A percentile compares a stretch with the other conserved stretches of the same genome.
phyloP scores from a whole-genome alignment of 1,284 basidiomycete genomes.

The Sporisorium iseilematis-ciliati region DNA sequence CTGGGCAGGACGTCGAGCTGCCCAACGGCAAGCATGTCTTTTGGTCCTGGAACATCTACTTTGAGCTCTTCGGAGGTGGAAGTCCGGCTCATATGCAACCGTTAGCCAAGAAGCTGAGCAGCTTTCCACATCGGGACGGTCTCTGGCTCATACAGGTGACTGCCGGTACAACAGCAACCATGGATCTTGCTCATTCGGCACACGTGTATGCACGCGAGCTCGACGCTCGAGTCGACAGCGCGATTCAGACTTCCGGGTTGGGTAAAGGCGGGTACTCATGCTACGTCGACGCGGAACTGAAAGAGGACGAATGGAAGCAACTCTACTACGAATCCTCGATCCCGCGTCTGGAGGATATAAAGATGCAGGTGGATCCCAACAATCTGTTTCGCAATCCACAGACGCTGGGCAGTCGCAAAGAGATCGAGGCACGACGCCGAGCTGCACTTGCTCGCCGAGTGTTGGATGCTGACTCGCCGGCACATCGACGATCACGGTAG shows the following conservation, averaged over 20 bases:
- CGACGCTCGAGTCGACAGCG: constrained; percentile 34
- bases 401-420: constrained; percentile 34
- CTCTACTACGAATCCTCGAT: constrained; percentile 55
- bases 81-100: constrained; percentile 27
- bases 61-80: constrained; percentile 63
- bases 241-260: constrained; percentile 32
- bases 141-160: constrained; percentile 63
- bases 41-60: constrained; percentile 64
- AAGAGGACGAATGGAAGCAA: constrained; percentile 46
- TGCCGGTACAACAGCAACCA: constrained; percentile 36
- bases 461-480: neutral
- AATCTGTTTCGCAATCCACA: constrained; percentile 59
- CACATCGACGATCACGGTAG: constrained; percentile 9
- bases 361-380: constrained; percentile 50
- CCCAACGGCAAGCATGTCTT: constrained; percentile 25
- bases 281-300: constrained; percentile 57
- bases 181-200: constrained; percentile 32
- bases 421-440: constrained; percentile 27
- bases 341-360: constrained; percentile 44
- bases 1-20: constrained; percentile 26
- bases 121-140: constrained; percentile 57
- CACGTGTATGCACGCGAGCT: constrained; percentile 32
- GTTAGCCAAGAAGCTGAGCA: constrained; percentile 28
- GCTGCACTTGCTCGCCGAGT: constrained; percentile 1
- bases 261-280: constrained; percentile 50